Evolutionary conservation across 768 basidiomycete genomes (phyloP).

Genomic region (Suillus americanus): DNA sequence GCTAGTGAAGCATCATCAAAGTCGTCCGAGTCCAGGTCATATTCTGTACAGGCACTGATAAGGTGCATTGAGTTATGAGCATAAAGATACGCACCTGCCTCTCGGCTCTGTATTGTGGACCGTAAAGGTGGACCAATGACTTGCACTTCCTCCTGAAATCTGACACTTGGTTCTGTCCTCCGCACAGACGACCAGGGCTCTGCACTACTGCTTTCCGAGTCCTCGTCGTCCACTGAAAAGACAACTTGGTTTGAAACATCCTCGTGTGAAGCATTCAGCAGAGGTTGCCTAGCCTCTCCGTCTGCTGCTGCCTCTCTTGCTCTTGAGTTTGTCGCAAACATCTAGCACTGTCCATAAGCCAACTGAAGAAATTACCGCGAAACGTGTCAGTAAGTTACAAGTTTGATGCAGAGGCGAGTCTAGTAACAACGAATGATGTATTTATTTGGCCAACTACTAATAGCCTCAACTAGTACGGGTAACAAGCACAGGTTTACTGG

Average conservation of each 20-base stretch:
- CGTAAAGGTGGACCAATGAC: constrained; percentile 66
- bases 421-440: not conserved
- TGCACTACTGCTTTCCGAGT: constrained; percentile 40
- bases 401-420: not conserved
- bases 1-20: constrained; percentile 53
- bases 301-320: constrained; percentile 24
- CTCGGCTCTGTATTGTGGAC: constrained; percentile 75
- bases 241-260: constrained; percentile 40
- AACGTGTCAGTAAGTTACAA: not conserved
- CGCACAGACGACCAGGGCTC: constrained; percentile 34
- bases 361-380: not conserved
- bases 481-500: not conserved
- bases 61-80: constrained; percentile 9
- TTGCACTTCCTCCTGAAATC: constrained; percentile 69
- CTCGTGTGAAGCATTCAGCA: constrained; percentile 50
- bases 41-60: constrained; percentile 49
- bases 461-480: not conserved
- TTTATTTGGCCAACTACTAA: not conserved
- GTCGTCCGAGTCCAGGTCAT: constrained; percentile 82
- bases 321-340: constrained; percentile 32
- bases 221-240: constrained; percentile 60
- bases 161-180: constrained; percentile 48
- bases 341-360: constrained; percentile 23
- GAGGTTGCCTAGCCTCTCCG: constrained; percentile 54
- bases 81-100: constrained; percentile 63